These are phyloP conservation scores for Zea luxurians DNA, from an alignment of 176 grass and related monocot genomes.

Conservation along the genomic window DNA sequence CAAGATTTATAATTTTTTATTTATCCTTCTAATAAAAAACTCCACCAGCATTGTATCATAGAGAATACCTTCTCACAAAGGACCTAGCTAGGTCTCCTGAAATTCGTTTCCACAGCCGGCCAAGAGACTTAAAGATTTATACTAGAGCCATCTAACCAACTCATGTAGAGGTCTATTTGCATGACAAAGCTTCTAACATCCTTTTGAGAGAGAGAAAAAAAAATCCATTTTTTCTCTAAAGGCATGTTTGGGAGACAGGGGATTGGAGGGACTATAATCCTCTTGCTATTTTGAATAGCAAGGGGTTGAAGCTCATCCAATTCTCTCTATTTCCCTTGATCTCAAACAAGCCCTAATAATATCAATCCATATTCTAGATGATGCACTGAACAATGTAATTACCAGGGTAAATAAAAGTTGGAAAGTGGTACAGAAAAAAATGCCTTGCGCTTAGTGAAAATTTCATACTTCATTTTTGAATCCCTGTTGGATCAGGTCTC, in stretches of 20 bases:
- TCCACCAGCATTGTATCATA: no score
- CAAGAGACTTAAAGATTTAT: no score
- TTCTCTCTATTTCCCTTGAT: no score
- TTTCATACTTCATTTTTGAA: conserved; percentile 31
- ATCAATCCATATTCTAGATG: not conserved
- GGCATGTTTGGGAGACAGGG: no score
- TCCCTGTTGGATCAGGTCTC: not conserved
- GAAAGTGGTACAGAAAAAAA: not conserved
- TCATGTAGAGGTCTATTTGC: no score
- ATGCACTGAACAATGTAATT: not conserved
- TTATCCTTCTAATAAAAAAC: not conserved
- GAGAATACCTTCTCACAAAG: no score
- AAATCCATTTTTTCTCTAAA: not conserved
- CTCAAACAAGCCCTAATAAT: not conserved
- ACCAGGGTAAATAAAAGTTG: conserved; percentile 9
- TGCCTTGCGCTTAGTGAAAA: not conserved
- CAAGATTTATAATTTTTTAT: not conserved
- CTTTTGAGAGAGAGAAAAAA: not conserved
- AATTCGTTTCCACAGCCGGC: no score
- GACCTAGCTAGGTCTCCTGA: no score
- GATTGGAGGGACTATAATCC: no score
- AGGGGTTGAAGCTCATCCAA: no score
- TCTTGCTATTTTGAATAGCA: no score
- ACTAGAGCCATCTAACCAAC: no score
- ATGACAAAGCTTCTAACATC: not conserved